Percentiles rank a stretch among this genome's conserved stretches.
phyloP scores from a whole-genome alignment of 2,329 filamentous ascomycete species.

The Fusarium dlaminii region DNA sequence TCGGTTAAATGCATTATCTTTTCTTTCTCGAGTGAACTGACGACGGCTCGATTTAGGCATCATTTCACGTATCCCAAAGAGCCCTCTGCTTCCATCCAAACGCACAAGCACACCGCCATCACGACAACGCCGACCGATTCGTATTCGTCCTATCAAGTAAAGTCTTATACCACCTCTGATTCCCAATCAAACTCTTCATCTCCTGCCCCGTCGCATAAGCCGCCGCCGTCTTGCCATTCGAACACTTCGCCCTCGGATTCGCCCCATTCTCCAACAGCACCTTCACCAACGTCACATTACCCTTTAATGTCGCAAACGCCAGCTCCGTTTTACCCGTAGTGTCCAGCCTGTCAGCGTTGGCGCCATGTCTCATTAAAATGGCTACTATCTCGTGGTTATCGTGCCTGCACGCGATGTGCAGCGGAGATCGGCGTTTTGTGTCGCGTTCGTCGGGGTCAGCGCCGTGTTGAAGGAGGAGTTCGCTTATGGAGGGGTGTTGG shows the following conservation, averaged over 20 bases:
- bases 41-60: neutral
- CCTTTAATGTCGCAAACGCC: neutral
- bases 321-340: neutral
- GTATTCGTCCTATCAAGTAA: neutral
- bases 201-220: neutral
- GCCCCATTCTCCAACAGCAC: neutral
- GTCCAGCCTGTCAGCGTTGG: neutral
- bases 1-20: fast-evolving
- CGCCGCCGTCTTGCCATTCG: slow-evolving; percentile 1
- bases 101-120: fast-evolving
- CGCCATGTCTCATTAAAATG: neutral
- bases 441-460: neutral
- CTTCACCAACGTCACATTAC: neutral
- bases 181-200: neutral
- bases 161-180: neutral
- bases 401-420: neutral
- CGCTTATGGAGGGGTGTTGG: fast-evolving
- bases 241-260: neutral
- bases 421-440: neutral
- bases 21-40: neutral
- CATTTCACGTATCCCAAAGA: neutral
- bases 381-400: neutral
- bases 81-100: neutral
- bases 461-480: neutral
- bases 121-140: neutral